Conservation (phyloP, 495 filamentous ascomycete species). For the Aspergillus haitiensis region DNA sequence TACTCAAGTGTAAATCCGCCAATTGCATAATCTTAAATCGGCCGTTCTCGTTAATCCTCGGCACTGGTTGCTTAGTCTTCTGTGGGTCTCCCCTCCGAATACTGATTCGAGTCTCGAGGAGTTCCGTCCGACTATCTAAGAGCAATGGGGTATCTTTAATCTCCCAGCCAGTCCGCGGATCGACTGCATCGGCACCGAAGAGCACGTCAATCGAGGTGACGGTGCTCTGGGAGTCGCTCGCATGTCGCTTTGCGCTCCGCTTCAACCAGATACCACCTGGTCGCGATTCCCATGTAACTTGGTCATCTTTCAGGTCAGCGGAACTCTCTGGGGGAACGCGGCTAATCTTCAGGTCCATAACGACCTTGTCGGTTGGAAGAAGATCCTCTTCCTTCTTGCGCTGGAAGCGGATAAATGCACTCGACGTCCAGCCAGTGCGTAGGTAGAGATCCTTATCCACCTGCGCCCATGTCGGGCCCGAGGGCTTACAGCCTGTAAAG, state of each 20-base stretch:
- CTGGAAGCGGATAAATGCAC: constrained; percentile 81
- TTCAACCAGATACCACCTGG: constrained; percentile 85
- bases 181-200: constrained; percentile 90
- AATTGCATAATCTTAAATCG: constrained; percentile 96
- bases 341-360: constrained; percentile 80
- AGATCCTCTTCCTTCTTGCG: constrained; percentile 90
- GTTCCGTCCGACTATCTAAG: constrained; percentile 60
- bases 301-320: constrained; percentile 53
- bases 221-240: constrained; percentile 72
- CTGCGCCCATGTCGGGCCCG: constrained; percentile 74
- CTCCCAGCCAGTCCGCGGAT: constrained; percentile 80
- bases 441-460: constrained; percentile 94
- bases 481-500: constrained; percentile 76
- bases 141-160: constrained; percentile 68
- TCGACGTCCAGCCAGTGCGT: constrained; percentile 65
- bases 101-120: constrained; percentile 68
- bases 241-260: constrained; percentile 69
- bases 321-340: constrained; percentile 66
- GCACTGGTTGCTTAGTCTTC: constrained; percentile 62
- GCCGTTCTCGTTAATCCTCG: constrained; percentile 79
- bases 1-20: constrained; percentile 88
- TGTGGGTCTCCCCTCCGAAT: constrained; percentile 67
- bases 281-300: constrained; percentile 79
- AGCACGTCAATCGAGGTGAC: constrained; percentile 87
- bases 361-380: constrained; percentile 67